Percentiles rank a stretch among this genome's conserved stretches.
Evolutionary conservation across 2,329 filamentous ascomycete species (phyloP).

Genomic region (Canariomyces notabilis): DNA sequence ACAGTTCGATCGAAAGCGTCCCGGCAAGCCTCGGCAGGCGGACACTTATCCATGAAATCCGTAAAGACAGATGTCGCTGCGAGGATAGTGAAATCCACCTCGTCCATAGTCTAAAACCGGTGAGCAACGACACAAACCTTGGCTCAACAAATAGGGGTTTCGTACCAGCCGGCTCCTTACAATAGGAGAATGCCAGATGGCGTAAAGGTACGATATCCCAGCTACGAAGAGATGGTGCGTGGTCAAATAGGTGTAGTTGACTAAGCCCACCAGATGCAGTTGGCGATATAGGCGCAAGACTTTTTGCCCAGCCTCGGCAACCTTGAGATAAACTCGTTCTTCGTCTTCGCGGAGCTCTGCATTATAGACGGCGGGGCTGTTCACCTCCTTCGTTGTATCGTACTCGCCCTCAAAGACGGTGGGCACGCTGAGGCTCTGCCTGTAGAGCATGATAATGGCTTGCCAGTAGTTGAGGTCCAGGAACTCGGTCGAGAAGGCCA

Average conservation of each 20-base stretch:
- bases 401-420: constrained; percentile 78
- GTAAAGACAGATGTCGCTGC: constrained; percentile 88
- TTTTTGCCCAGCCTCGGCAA: constrained; percentile 90
- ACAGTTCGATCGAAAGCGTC: constrained; percentile 94
- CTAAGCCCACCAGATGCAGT: constrained; percentile 77
- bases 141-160: constrained; percentile 16
- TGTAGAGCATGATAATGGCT: constrained; percentile 90
- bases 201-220: constrained; percentile 91
- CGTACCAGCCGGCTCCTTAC: constrained; percentile 81
- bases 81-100: constrained; percentile 95
- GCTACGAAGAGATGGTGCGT: constrained; percentile 98
- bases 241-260: constrained; percentile 93
- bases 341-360: constrained; percentile 72
- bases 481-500: constrained; percentile 84
- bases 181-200: constrained; percentile 91
- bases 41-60: constrained; percentile 90
- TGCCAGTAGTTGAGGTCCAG: constrained; percentile 97
- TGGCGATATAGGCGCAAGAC: constrained; percentile 87
- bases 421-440: constrained; percentile 83
- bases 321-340: constrained; percentile 87
- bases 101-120: constrained; percentile 66
- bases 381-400: constrained; percentile 58
- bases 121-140: constrained; percentile 26
- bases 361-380: constrained; percentile 57
- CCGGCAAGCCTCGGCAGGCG: constrained; percentile 87